phyloP scores from a whole-genome alignment of 1,284 basidiomycete genomes.

The Xerocomus cyaneibrunnescens region DNA sequence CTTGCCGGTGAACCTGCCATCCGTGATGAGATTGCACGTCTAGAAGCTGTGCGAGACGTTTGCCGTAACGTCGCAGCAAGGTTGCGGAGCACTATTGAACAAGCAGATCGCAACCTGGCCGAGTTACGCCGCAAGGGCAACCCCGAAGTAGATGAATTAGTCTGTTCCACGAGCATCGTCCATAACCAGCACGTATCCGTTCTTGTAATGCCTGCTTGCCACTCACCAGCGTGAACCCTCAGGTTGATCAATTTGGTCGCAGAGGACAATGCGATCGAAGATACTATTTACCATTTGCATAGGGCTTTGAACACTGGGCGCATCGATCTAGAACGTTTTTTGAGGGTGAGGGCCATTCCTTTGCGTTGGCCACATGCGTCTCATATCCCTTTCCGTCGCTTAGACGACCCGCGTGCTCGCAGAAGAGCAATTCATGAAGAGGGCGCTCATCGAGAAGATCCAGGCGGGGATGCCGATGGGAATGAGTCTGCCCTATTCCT shows the following conservation, averaged over 20 bases:
- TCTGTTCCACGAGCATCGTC: conserved; percentile 93
- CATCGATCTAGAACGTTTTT: conserved; percentile 89
- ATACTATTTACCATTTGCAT: conserved; percentile 96
- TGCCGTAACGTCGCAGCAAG: conserved; percentile 77
- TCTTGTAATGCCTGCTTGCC: conserved; percentile 6
- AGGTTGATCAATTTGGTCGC: conserved; percentile 94
- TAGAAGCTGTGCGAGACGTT: conserved; percentile 93
- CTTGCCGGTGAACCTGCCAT: conserved; percentile 90
- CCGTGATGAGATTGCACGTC: conserved; percentile 91
- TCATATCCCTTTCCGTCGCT: conserved; percentile 24
- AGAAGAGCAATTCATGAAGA: conserved; percentile 93
- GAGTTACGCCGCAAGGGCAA: conserved; percentile 75
- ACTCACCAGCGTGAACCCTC: conserved; percentile 17
- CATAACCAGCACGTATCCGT: conserved; percentile 82
- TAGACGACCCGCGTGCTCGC: conserved; percentile 86
- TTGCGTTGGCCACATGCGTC: conserved; percentile 23
- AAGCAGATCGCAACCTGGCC: conserved; percentile 65
- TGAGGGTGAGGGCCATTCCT: conserved; percentile 61
- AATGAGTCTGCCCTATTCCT: conserved; percentile 34
- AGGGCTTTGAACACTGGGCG: conserved; percentile 90
- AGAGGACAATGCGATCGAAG: conserved; percentile 98
- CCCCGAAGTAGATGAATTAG: conserved; percentile 88
- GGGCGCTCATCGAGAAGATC: conserved; percentile 89
- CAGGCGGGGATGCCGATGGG: conserved; percentile 65
- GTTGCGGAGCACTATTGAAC: conserved; percentile 59